Percentiles rank a stretch among this genome's conserved stretches.
phyloP scores from a whole-genome alignment of 1,139 yeast genomes.

The Magnusiomyces magnusii region DNA sequence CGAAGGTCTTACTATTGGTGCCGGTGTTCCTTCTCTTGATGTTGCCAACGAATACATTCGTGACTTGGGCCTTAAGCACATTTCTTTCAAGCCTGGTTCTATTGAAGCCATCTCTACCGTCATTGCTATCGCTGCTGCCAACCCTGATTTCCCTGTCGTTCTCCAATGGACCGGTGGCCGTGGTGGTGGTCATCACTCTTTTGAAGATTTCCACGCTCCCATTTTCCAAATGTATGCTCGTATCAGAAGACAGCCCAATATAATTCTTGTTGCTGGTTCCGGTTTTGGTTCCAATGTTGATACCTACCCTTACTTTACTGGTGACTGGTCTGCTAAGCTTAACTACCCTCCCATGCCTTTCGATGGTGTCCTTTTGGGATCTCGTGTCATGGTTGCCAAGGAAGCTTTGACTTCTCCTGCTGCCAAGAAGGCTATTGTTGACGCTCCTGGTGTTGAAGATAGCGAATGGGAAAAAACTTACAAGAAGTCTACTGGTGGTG shows the following conservation, averaged over 20 bases:
- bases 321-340: constrained; percentile 82
- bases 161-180: constrained; percentile 99
- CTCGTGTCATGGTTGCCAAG: constrained; percentile 95
- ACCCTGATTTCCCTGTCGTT: constrained; percentile 93
- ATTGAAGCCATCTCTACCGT: constrained; percentile 85
- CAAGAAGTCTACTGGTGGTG: constrained; percentile 94
- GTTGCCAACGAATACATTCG: constrained; percentile 95
- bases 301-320: constrained; percentile 94
- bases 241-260: constrained; percentile 86
- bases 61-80: constrained; percentile 84
- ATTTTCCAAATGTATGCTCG: constrained; percentile 90
- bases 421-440: constrained; percentile 87
- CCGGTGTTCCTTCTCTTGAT: constrained; percentile 98
- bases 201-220: constrained; percentile 98
- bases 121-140: constrained; percentile 86
- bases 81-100: constrained; percentile 97
- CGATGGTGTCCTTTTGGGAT: constrained; percentile 94
- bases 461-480: constrained; percentile 88
- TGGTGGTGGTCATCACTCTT: constrained; percentile 99
- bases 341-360: constrained; percentile 98
- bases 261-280: constrained; percentile 90
- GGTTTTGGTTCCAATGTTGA: constrained; percentile 98
- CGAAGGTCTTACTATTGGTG: constrained; percentile 95
- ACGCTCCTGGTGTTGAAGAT: constrained; percentile 86
- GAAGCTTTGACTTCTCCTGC: constrained; percentile 92